Evolutionary conservation across 1,284 basidiomycete genomes (phyloP).

Genomic region (Ustilago crameri): DNA sequence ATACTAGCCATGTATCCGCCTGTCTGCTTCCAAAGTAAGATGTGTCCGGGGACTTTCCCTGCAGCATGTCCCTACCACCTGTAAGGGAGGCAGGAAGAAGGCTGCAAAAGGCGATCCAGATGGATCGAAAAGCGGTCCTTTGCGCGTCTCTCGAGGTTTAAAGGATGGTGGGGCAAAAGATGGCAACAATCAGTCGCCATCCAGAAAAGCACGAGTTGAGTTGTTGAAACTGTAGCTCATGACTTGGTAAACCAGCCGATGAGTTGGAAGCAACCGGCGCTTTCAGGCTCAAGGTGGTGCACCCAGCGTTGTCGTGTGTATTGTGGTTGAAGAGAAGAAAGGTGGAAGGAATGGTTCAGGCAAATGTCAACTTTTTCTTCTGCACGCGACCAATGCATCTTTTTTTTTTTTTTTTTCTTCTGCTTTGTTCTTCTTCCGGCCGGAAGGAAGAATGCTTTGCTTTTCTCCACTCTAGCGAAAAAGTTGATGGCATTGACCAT

Average conservation of each 20-base stretch:
- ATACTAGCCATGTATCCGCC: conserved; percentile 32
- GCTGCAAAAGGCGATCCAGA: conserved; percentile 38
- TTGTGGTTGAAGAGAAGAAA: conserved; percentile 11
- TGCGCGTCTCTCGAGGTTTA: conserved; percentile 44
- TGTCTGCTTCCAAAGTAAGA: conserved; percentile 14
- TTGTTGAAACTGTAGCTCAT: conserved; percentile 23
- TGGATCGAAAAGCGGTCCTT: conserved; percentile 50
- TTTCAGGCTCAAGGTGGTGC: conserved; percentile 6
- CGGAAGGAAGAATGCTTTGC: conserved; percentile 11
- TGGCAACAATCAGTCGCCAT: not conserved
- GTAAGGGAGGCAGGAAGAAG: conserved; percentile 14
- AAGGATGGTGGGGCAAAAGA: not conserved
- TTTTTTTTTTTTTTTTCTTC: not conserved
- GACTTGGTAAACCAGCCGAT: conserved; percentile 2
- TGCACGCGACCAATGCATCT: not conserved
- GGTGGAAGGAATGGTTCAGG: conserved; percentile 19
- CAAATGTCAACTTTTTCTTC: conserved; percentile 1
- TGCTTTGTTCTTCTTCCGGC: conserved; percentile 22
- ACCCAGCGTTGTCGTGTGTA: conserved; percentile 26
- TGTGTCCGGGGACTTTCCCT: conserved; percentile 61
- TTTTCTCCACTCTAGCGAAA: too few relatives aligned
- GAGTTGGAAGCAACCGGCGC: not conserved
- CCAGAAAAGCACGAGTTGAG: not conserved
- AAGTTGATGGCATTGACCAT: too few relatives aligned
- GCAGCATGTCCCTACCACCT: conserved; percentile 46